Percentiles rank a stretch among this genome's conserved stretches.
phyloP scores from a whole-genome alignment of 352 stramenopile species.

The Pythium phragmitis region DNA sequence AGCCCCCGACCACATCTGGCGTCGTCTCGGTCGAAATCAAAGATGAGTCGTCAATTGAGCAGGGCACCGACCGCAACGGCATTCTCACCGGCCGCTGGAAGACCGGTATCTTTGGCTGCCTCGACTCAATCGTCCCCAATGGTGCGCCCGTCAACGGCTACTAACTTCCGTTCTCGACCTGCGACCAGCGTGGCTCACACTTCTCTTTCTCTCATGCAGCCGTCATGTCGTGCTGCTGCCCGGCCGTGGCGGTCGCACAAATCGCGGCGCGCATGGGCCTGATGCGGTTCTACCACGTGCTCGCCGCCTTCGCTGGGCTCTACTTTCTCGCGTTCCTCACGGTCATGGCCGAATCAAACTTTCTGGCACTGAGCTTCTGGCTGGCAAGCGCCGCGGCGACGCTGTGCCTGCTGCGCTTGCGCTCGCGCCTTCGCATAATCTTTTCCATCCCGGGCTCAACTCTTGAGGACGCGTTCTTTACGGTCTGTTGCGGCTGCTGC shows the following conservation, averaged over 20 bases:
- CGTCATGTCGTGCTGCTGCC: conserved; percentile 68
- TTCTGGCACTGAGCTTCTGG: conserved; percentile 49
- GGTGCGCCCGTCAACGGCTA: conserved; percentile 29
- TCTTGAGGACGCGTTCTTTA: conserved; percentile 44
- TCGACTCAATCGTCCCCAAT: conserved; percentile 68
- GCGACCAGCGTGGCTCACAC: conserved; percentile 20
- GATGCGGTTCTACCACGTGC: conserved; percentile 54
- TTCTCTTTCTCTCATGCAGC: not conserved
- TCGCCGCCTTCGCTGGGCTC: conserved; percentile 45
- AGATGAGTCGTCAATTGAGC: conserved; percentile 25
- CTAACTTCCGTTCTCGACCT: not conserved
- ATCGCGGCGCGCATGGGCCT: conserved; percentile 60
- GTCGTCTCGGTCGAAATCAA: conserved; percentile 46
- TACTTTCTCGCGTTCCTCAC: conserved; percentile 54
- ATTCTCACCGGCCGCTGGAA: conserved; percentile 76
- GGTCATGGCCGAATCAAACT: conserved; percentile 28
- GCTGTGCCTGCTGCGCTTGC: conserved; percentile 49
- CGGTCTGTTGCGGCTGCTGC: conserved; percentile 68
- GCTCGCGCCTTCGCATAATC: conserved; percentile 57
- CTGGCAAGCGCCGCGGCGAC: conserved; percentile 35
- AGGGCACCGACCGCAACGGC: conserved; percentile 64
- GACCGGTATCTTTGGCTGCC: conserved; percentile 66
- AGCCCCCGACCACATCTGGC: conserved; percentile 48
- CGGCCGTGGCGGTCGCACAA: conserved; percentile 60
- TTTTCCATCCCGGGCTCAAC: conserved; percentile 66